phyloP scores from a whole-genome alignment of 257 asterid genomes.

The Mentha longifolia region DNA sequence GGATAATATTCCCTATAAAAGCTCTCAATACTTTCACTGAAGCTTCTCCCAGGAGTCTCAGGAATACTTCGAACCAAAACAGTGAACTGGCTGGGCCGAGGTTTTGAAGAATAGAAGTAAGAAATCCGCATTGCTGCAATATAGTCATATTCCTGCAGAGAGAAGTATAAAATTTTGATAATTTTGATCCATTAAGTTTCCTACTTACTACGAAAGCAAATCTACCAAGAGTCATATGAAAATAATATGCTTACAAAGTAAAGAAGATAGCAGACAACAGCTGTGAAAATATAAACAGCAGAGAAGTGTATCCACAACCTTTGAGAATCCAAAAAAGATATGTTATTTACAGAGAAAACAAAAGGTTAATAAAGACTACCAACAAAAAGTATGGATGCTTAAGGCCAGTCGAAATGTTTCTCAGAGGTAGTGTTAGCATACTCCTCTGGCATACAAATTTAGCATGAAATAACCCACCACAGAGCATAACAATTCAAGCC shows the following conservation, averaged over 20 bases:
- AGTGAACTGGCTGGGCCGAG: slow-evolving; percentile 78
- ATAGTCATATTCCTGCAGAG: slow-evolving; percentile 80
- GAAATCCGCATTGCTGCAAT: slow-evolving; percentile 75
- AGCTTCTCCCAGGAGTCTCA: slow-evolving; percentile 57
- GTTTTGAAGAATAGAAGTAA: slow-evolving; percentile 72
- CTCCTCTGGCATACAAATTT: slow-evolving; percentile 8
- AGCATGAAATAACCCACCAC: slow-evolving; percentile 13
- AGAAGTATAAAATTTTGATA: slow-evolving; percentile 28
- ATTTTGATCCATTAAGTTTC: slow-evolving; percentile 20
- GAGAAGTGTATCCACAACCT: slow-evolving; percentile 99
- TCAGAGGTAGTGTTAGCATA: slow-evolving; percentile 14
- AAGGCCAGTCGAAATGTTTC: neutral
- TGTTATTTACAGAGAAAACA: slow-evolving; percentile 30
- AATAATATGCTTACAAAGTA: slow-evolving; percentile 72
- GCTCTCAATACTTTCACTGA: slow-evolving; percentile 74
- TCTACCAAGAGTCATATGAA: slow-evolving; percentile 1
- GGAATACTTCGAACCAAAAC: slow-evolving; percentile 95
- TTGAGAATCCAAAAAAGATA: slow-evolving; percentile 41
- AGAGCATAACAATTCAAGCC: too few species aligned
- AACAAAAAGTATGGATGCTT: slow-evolving; percentile 20
- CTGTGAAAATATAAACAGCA: slow-evolving; percentile 87
- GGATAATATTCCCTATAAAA: slow-evolving; percentile 84
- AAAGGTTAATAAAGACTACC: slow-evolving; percentile 17
- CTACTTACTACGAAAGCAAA: slow-evolving; percentile 21
- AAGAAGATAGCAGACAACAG: slow-evolving; percentile 94